phyloP scores from a whole-genome alignment of 1,139 yeast genomes.

The Scheffersomyces stambukii region DNA sequence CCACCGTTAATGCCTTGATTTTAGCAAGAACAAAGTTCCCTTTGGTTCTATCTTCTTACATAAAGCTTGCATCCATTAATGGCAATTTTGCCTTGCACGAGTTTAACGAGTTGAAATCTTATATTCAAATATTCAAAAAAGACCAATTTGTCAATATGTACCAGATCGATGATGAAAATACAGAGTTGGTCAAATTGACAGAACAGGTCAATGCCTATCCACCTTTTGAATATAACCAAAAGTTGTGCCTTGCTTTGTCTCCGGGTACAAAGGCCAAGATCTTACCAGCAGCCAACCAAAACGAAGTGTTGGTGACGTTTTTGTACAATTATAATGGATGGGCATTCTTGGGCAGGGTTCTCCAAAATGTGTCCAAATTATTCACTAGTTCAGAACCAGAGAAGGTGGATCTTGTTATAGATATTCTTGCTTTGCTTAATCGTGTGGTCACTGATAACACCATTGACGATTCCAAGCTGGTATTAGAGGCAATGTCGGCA shows the following conservation, averaged over 20 bases:
- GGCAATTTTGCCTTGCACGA: conserved; percentile 66
- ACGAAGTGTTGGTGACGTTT: conserved; percentile 61
- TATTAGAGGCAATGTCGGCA: conserved; percentile 52
- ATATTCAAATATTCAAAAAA: conserved; percentile 43
- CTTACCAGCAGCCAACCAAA: conserved; percentile 42
- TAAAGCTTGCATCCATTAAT: conserved; percentile 58
- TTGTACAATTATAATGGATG: conserved; percentile 78
- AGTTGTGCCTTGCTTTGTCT: conserved; percentile 39
- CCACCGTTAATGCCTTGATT: conserved; percentile 52
- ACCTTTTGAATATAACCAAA: conserved; percentile 45
- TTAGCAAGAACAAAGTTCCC: conserved; percentile 76
- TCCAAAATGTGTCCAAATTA: conserved; percentile 55
- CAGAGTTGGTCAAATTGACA: conserved; percentile 45
- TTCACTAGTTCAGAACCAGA: conserved; percentile 31
- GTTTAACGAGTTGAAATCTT: conserved; percentile 55
- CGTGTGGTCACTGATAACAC: conserved; percentile 44
- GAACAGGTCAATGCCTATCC: conserved; percentile 42
- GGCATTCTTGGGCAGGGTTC: conserved; percentile 74
- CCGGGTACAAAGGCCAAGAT: conserved; percentile 70
- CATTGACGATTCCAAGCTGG: conserved; percentile 35
- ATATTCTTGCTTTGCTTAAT: conserved; percentile 50
- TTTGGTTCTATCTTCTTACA: conserved; percentile 56
- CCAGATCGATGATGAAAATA: conserved; percentile 48
- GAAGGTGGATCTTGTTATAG: conserved; percentile 37
- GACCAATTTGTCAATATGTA: conserved; percentile 34